Base-by-base conservation (phyloP, 2,329 filamentous ascomycete genomes). In the Nemania abortiva region DNA sequence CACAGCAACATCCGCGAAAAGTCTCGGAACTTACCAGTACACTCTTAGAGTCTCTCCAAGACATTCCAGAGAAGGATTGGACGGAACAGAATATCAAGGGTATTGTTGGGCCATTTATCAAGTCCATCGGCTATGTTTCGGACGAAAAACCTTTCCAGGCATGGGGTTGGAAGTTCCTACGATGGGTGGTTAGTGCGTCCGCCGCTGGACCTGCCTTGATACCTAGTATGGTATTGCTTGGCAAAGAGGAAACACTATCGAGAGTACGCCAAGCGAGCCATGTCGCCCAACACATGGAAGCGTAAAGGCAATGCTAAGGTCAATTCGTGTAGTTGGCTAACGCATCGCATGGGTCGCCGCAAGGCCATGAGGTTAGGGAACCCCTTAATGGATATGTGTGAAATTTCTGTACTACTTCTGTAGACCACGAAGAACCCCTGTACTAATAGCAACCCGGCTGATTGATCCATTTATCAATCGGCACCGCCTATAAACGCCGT, bases 141-240 rank as follows among this genome's bases (percentile, higher is more conserved):
- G 63, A 47, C 34, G 34, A 60, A 15, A 57, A 62, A 42, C n/a
- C 42, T 31, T 13, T 62, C 27, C 52, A 72, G 39, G 22, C 37
- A 34, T 77, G 74, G 73, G 77, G 77, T 7, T 77, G 73, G 69
- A 70, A 73, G 22, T 67, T 78, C 42, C 62, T 79, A 49, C 73
- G 78, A 29, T 79, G 77, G 77, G 65, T 76, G 22, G 4, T 79
- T 2, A 68, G 50, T 10, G 78, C 73, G 24, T 65, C 63, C 39
- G 39, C 60, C 31, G 64, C 73, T 3, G 78, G 78, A 2, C 75
- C 76, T 39, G 65, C 70, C 20, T 29, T 78, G 34, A 57, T 74
- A 18, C 66, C 66, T 5, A 74, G 65, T 60, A 73, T 79, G 72
- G 72, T 42, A 54, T 39, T 79, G 3, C 63, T 79, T 6, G 76